phyloP scores from a whole-genome alignment of 495 filamentous ascomycete species.

The Viridothelium virens region DNA sequence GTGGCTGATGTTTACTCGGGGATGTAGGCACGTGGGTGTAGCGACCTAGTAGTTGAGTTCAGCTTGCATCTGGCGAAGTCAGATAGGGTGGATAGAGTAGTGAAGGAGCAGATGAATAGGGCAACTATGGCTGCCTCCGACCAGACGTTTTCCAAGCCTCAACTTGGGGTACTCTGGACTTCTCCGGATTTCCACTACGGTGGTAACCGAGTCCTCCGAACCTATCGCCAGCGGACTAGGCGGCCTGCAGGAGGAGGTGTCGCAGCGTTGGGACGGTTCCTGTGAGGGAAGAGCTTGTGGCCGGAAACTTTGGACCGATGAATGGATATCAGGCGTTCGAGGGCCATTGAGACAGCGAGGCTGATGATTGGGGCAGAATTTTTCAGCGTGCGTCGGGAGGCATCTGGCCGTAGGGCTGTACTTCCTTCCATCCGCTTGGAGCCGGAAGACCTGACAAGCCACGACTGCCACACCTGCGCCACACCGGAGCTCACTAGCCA shows the following conservation, averaged over 20 bases:
- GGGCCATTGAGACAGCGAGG: not conserved
- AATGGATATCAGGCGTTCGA: not conserved
- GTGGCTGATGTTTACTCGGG: too few relatives aligned
- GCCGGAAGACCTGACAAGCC: not conserved
- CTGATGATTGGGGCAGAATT: not conserved
- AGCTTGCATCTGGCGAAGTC: not conserved
- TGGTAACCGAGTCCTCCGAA: not conserved
- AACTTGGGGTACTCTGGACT: not conserved
- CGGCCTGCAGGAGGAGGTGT: not conserved
- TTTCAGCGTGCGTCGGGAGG: not conserved
- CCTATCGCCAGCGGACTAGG: not conserved
- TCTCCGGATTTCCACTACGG: not conserved
- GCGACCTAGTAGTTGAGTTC: not conserved
- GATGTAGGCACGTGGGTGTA: too few relatives aligned
- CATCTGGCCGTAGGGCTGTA: constrained; percentile 10
- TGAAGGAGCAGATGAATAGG: not conserved
- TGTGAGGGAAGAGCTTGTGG: not conserved
- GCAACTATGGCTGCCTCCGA: not conserved
- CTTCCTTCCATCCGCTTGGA: not conserved
- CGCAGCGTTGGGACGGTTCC: not conserved
- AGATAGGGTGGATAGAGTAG: not conserved
- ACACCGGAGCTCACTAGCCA: not conserved
- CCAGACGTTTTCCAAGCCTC: not conserved
- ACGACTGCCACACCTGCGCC: not conserved
- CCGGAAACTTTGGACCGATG: not conserved